Evolutionary conservation across 306 rosid species (phyloP), one percentile per base, ranked within the genome.

Genomic region (Adenanthera pavonina): DNA sequence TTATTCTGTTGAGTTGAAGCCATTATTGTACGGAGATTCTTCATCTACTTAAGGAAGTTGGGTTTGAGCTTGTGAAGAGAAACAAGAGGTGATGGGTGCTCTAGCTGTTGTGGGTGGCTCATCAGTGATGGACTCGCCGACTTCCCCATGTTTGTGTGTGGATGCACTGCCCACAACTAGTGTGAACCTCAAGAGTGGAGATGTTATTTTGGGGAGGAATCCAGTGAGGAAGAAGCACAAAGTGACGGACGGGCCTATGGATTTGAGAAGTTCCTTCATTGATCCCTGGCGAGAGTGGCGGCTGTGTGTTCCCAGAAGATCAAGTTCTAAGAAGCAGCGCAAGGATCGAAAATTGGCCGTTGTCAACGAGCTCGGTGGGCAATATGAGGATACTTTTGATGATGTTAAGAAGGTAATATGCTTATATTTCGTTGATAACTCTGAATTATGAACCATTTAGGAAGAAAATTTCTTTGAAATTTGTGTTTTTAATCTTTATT

Each of bases 111-210:
- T 91, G 82, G 92, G 92, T 54, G 89, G 92, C 60, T 87, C 98
- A 44, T 88, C 96, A 36, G 86, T 91, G 81, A 87, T 95, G 92
- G 99, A 95, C 34, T 89, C 97, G 20, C 97, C 89, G 76, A 81
- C 89, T n/a, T 83, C 94, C 16, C 97, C 97, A 4, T 91, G 97
- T 85, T 83, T 95, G 86, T 95, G 98, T 80, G 87, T 93, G 77
- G 99, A 93, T 77, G 92, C 93, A 25, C 79, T 92, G 60, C 90
- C 95, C 43, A 72, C 95, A 11, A 89, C 89, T 2, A 90, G 84
- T 71, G 77, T 90, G 78, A 91, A 73, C 81, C 83, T 89, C 84
- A 94, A 85, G 85, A 91, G 87, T 77, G 97, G 93, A 48, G 93
- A 88, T 52, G 79, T 85, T 82, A 89, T 77, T 71, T 69, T 84